phyloP scores from a whole-genome alignment of 116 monocot species.

The Zostera marina region DNA sequence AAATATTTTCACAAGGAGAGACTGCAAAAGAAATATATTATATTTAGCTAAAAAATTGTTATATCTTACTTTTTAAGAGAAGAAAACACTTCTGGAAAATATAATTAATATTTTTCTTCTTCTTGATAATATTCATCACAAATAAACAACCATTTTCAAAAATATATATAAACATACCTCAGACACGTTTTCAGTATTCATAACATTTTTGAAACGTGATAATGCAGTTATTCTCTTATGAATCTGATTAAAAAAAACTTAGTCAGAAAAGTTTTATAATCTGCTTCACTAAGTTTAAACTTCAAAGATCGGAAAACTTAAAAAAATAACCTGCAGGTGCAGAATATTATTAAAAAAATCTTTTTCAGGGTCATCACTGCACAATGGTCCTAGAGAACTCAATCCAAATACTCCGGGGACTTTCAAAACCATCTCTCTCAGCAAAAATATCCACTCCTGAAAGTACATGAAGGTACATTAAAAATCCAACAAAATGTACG shows the following conservation, averaged over 20 bases:
- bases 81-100: too few species aligned
- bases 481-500: neutral
- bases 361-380: constrained; percentile 54
- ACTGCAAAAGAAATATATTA: constrained; percentile 27
- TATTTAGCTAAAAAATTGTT: too few species aligned
- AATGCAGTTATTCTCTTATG: constrained; percentile 64
- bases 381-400: constrained; percentile 35
- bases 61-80: too few species aligned
- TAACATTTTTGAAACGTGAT: constrained; percentile 45
- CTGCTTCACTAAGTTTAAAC: neutral
- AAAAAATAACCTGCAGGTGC: constrained; percentile 67
- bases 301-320: constrained; percentile 3
- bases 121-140: neutral
- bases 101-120: too few species aligned
- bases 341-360: constrained; percentile 91
- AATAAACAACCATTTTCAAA: neutral
- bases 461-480: constrained; percentile 4
- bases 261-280: neutral
- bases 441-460: constrained; percentile 76
- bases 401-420: constrained; percentile 41
- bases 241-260: constrained; percentile 18
- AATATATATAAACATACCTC: constrained; percentile 31
- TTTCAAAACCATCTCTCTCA: constrained; percentile 54
- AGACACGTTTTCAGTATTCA: constrained; percentile 30
- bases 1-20: constrained; percentile 50